phyloP scores from a whole-genome alignment of 805 yeast genomes.

The Sungouiozyma intestinalis region DNA sequence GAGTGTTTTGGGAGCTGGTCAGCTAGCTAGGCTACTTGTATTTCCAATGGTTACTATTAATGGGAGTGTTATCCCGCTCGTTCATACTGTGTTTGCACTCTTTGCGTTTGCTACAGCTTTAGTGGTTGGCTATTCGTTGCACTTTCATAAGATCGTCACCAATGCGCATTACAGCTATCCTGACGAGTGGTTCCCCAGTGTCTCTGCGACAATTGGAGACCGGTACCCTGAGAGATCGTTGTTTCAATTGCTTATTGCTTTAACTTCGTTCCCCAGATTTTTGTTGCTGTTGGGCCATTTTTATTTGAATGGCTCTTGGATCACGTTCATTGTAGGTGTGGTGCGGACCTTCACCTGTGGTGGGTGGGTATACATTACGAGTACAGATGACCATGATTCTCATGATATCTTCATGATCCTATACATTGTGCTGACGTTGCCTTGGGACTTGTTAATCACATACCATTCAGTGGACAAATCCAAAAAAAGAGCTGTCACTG shows the following conservation, averaged over 20 bases:
- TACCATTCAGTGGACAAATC: constrained; percentile 35
- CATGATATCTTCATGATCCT: constrained; percentile 94
- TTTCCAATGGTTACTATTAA: constrained; percentile 36
- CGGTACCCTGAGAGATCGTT: constrained; percentile 91
- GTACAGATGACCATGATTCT: constrained; percentile 93
- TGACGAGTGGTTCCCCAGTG: constrained; percentile 98
- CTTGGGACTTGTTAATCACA: constrained; percentile 71
- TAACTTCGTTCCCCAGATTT: constrained; percentile 90
- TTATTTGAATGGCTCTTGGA: constrained; percentile 28
- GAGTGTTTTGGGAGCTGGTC: no score
- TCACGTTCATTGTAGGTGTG: constrained; percentile 43
- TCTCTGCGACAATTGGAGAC: constrained; percentile 94
- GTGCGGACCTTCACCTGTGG: constrained; percentile 93
- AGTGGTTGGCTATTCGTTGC: constrained; percentile 62
- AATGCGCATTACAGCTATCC: constrained; percentile 87
- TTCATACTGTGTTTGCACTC: constrained; percentile 64
- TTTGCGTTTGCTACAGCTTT: constrained; percentile 71
- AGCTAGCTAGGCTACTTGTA: no score
- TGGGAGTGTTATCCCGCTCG: constrained; percentile 56
- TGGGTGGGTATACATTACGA: constrained; percentile 96
- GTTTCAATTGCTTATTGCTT: constrained; percentile 83
- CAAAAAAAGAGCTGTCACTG: constrained; percentile 41
- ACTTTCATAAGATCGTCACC: constrained; percentile 78
- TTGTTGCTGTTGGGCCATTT: constrained; percentile 39
- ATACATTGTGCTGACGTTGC: constrained; percentile 79